These are phyloP conservation scores for Penicillium canescens DNA, from an alignment of 495 filamentous ascomycete genomes.

Conservation along the genomic window DNA sequence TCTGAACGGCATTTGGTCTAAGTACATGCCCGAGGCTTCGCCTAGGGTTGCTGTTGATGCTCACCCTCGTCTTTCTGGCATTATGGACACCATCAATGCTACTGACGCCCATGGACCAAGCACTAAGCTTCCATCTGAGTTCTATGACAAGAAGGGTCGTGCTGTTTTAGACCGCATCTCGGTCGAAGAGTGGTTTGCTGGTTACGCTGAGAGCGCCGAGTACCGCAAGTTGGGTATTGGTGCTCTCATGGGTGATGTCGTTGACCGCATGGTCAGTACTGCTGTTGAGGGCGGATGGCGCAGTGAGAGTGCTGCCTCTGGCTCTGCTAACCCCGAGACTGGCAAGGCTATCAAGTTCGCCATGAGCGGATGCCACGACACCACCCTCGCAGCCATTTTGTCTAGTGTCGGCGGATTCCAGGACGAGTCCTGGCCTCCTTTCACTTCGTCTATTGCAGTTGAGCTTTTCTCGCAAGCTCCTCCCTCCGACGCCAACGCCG, in stretches of 20 bases:
- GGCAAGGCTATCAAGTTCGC: constrained; percentile 65
- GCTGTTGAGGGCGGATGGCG: constrained; percentile 60
- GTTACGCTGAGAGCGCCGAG: constrained; percentile 79
- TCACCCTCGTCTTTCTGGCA: constrained; percentile 79
- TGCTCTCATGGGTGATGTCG: constrained; percentile 76
- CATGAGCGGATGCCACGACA: constrained; percentile 91
- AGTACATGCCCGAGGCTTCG: constrained; percentile 77
- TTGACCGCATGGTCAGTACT: constrained; percentile 77
- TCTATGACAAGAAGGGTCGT: constrained; percentile 76
- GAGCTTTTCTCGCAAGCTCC: constrained; percentile 72
- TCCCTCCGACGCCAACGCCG: neutral
- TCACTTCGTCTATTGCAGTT: constrained; percentile 86
- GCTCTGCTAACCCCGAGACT: constrained; percentile 37
- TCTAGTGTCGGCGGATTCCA: constrained; percentile 78
- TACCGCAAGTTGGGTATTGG: constrained; percentile 89
- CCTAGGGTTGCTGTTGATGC: constrained; percentile 76
- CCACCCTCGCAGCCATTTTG: constrained; percentile 80
- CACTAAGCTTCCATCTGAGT: constrained; percentile 76
- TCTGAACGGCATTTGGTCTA: constrained; percentile 70
- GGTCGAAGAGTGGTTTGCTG: constrained; percentile 91
- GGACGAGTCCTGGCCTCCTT: constrained; percentile 79
- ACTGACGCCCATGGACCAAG: constrained; percentile 81
- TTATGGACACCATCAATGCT: constrained; percentile 92
- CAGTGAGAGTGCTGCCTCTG: constrained; percentile 56
- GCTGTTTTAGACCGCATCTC: constrained; percentile 74